Conservation (phyloP, 1,284 basidiomycete species). For the Earliella scabrosa region DNA sequence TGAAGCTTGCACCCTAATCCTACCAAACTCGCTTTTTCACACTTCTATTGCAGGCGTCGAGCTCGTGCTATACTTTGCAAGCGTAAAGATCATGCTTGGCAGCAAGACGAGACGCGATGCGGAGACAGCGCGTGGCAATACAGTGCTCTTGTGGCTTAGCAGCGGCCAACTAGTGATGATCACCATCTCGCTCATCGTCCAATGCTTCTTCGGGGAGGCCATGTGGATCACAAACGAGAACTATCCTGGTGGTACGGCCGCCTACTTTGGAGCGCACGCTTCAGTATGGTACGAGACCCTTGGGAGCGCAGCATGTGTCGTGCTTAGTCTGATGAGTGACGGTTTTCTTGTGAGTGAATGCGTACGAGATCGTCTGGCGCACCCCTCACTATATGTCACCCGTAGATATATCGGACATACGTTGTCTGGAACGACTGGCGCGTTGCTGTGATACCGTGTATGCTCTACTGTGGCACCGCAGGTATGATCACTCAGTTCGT, state of each 20-base stretch:
- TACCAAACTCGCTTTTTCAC: not conserved
- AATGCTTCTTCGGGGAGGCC: constrained; percentile 19
- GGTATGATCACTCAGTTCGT: not conserved
- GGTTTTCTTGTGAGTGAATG: constrained; percentile 17
- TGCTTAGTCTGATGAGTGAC: constrained; percentile 11
- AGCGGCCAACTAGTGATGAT: constrained; percentile 15
- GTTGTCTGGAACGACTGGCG: constrained; percentile 11
- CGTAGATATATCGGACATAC: constrained; percentile 18
- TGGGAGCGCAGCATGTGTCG: constrained; percentile 10
- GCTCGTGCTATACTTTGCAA: constrained; percentile 15
- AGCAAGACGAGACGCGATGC: not conserved
- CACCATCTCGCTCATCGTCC: constrained; percentile 14
- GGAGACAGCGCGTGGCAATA: constrained; percentile 8
- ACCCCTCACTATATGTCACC: too few relatives aligned
- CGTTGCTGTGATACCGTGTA: not conserved
- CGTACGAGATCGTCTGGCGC: too few relatives aligned
- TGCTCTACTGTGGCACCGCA: constrained; percentile 3
- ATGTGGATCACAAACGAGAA: constrained; percentile 21
- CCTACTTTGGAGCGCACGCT: constrained; percentile 11
- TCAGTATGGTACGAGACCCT: constrained; percentile 25
- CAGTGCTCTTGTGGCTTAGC: constrained; percentile 17
- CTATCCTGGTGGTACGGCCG: constrained; percentile 17
- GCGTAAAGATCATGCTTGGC: not conserved
- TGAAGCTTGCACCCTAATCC: too few relatives aligned
- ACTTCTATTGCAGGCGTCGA: constrained; percentile 7